phyloP scores from a whole-genome alignment of 805 yeast genomes.

The Kluyveromyces siamensis region DNA sequence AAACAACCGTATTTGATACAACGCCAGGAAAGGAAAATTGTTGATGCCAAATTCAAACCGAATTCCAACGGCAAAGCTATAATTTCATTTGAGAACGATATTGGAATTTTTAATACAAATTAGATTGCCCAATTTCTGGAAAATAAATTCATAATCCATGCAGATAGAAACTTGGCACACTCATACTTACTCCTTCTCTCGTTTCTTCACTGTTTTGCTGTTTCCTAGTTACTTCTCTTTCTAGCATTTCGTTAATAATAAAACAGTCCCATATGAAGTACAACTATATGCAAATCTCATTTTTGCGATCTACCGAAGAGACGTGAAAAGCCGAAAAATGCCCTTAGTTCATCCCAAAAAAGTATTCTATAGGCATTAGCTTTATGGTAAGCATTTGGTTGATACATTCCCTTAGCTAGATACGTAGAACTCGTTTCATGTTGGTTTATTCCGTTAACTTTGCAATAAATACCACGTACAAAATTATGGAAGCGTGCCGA shows the following conservation, averaged over 20 bases:
- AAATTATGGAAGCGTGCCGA: slow-evolving; percentile 54
- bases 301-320: neutral
- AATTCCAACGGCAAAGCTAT: slow-evolving; percentile 8
- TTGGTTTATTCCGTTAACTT: slow-evolving; percentile 45
- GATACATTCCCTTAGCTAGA: slow-evolving; percentile 2
- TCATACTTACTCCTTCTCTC: no score
- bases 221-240: no score
- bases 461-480: slow-evolving; percentile 55
- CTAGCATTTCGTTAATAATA: neutral
- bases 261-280: neutral
- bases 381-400: slow-evolving; percentile 47
- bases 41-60: slow-evolving; percentile 14
- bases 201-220: no score
- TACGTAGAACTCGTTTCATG: slow-evolving; percentile 26
- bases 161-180: no score
- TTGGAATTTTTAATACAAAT: neutral
- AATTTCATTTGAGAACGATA: neutral
- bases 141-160: no score
- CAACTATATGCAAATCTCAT: neutral
- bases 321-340: slow-evolving; percentile 38
- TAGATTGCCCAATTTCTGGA: neutral
- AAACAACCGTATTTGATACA: slow-evolving; percentile 53
- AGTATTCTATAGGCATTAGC: slow-evolving; percentile 51
- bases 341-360: slow-evolving; percentile 53
- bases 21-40: slow-evolving; percentile 49